Evolutionary conservation across 148 eudicot genomes (phyloP), one percentile per base, ranked within the genome.

Genomic region (Heliamphora exappendiculata): DNA sequence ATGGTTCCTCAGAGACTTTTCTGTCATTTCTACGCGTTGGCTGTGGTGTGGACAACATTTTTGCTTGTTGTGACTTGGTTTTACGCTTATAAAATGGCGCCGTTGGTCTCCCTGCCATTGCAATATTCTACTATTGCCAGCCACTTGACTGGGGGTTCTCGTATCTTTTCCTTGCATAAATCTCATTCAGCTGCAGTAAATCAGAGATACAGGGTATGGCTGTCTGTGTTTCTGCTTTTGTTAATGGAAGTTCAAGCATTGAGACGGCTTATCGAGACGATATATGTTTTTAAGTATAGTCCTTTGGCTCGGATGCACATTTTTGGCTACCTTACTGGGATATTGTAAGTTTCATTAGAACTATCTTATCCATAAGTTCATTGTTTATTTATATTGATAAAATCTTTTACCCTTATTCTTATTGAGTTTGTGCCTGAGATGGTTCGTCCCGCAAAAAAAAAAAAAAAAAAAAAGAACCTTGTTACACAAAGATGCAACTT

Each of bases 231-330:
- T 84, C 89, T 95, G 81, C 94, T 95, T 66, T 66, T 91, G 60
- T 75, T 95, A 80, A 89, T 91, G 98, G 99, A 91, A 87, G 58
- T 85, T 76, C 97, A 95, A 82, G 93, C 84, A 17, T 5, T 87
- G 66, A 65, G 94, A 78, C 99, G 99, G 75, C 78, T 95, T 53
- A 82, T 74, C 66, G 99, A 95, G 89, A 86, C 93, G 19, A 65
- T 92, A 54, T 85, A 82, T 53, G 89, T 93, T 51, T 89, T 92
- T 74, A 88, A 91, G 69, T 95, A 95, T 83, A 87, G 91, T 70
- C 86, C 87, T 59, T 76, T 90, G 16, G 97, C 97, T 76, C 84
- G 89, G 54, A 88, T 95, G 99, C 97, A 95, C 75, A 75, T 95
- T 37, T 64, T 81, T 28, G 99, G 91, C 67, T 93, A 95, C 78